Base-by-base conservation (phyloP, 169 alveolate species). In the Eimeria maxima region DNA sequence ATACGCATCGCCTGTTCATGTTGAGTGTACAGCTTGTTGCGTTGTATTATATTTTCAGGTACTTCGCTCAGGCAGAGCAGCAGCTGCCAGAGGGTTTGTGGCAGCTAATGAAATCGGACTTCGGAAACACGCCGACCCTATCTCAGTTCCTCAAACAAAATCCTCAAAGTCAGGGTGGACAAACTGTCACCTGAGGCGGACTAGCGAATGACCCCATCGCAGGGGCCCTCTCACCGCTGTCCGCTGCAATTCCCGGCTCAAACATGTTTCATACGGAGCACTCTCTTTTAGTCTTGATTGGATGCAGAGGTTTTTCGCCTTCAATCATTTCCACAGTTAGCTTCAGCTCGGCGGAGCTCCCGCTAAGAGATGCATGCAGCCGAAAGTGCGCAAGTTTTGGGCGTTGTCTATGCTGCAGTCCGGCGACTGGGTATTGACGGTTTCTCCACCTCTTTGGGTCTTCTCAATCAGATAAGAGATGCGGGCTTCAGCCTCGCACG, bases 41-140 rank as follows among this genome's bases (percentile, higher is more conserved):
- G 95, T 22, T 29, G 55, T 73, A 7, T 38, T 33, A 27, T 14
- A 33, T 83, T 2, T 84, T 53, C 87, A 65, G 96, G 57, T 96
- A 96, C 44, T 96, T 95, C 81, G 87, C 94, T 71, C 97, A 97
- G 87, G 98, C 98, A 4, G 97, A 96, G 81, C 91, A 95, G 95
- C 97, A 96, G 95, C 96, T 97, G 83, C 97, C 87, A 6, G 53
- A 38, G 42, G 42, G 65, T 20, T 57, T 71, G 38, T 96, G 97
- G 97, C 47, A n/a, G 10, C 95, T 96, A 55, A 96, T 96, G 97
- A 95, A 96, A 42, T 71, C 65, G 33, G 95, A 94, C 38, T 45
- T 81, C 38, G 94, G 93, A 13, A 88, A 89, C 42, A 90, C 95
- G 33, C 97, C 97, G 74, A 94, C 95, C 45, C 91, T 96, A 33